Percentiles rank a stretch among this genome's conserved stretches.
Evolutionary conservation across 1,284 basidiomycete species (phyloP).

Genomic region (Paramarasmius palmivorus): DNA sequence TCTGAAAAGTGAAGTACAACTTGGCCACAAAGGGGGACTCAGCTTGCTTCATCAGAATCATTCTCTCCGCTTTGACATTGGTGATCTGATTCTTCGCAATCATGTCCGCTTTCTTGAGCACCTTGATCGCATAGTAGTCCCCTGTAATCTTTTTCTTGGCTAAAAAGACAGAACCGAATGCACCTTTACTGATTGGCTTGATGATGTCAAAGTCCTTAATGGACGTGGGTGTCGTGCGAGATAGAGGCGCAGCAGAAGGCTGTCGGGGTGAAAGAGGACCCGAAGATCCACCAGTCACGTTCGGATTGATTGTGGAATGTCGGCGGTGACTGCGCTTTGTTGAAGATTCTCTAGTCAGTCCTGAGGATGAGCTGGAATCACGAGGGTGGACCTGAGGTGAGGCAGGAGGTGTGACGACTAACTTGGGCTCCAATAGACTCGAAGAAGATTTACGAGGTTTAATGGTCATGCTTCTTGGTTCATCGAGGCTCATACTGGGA

Average conservation of each 20-base stretch:
- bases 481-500: slow-evolving; percentile 65
- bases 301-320: slow-evolving; percentile 70
- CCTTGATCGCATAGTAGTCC: slow-evolving; percentile 99
- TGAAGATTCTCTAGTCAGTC: slow-evolving; percentile 46
- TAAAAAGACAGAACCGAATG: slow-evolving; percentile 97
- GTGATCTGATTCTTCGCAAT: slow-evolving; percentile 99
- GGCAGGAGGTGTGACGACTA: slow-evolving; percentile 70
- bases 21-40: slow-evolving; percentile 99
- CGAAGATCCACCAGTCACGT: slow-evolving; percentile 50
- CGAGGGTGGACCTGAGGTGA: slow-evolving; percentile 68
- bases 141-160: slow-evolving; percentile 98
- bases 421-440: slow-evolving; percentile 67
- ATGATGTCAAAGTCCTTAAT: slow-evolving; percentile 99
- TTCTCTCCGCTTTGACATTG: slow-evolving; percentile 98
- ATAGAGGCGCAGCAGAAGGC: slow-evolving; percentile 73
- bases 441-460: slow-evolving; percentile 63
- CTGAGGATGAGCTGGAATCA: slow-evolving; percentile 38
- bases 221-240: slow-evolving; percentile 84
- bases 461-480: slow-evolving; percentile 39
- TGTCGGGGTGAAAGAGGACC: slow-evolving; percentile 89
- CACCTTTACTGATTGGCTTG: slow-evolving; percentile 99
- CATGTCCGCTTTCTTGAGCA: slow-evolving; percentile 99
- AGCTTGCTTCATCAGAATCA: slow-evolving; percentile 99
- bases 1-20: slow-evolving; percentile 99
- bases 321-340: slow-evolving; percentile 61